Base-by-base conservation (phyloP, 1,284 basidiomycete genomes). In the Ceratobasidium papillatum region DNA sequence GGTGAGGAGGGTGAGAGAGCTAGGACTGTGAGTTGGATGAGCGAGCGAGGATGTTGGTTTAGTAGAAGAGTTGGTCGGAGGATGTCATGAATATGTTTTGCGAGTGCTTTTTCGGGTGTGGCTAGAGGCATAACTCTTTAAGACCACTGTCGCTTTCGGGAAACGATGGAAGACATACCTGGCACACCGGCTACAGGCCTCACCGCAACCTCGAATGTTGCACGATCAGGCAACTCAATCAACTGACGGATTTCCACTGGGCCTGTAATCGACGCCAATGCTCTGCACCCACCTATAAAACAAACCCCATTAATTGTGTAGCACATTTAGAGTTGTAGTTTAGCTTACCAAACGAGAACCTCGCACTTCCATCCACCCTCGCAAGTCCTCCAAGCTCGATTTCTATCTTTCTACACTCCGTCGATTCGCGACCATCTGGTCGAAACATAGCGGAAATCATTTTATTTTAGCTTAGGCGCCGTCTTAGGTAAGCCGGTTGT, bases 11-110 rank as follows among this genome's bases (percentile, higher is more conserved):
- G 82, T 22, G 83, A 84, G 5, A 91, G 82, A 1, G 86, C 84
- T 80, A 94, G 91, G 0, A 90, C 85, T 2, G 91, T 87, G 49
- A 94, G 82, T 78, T 94, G 91, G 2, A 93, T 82, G 19, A 92
- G 84, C 1, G 90, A 88, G 34, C 92, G 83, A 4, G 92, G 92
- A 74, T 90, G 86, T 64, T 86, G 86, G 1, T 85, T 84, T 52
- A 93, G 85, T 22, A 92, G 81, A 30, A 93, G 82, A 0, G 86
- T 84, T 3, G 90, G 89, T 19, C 86, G 81, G n/a, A 77, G 58
- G 7, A 77, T 64, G 41, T 77, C 74, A 19, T 74, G 75, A 17
- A 77, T 49, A 34, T 75, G 52, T 59, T 75, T 77, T 9, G 69
- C 61, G n/a, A 77, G 74, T 30, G 58, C 52, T 43, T 76, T 77